phyloP scores from a whole-genome alignment of 768 basidiomycete species.

The Rhodotorula paludigena region DNA sequence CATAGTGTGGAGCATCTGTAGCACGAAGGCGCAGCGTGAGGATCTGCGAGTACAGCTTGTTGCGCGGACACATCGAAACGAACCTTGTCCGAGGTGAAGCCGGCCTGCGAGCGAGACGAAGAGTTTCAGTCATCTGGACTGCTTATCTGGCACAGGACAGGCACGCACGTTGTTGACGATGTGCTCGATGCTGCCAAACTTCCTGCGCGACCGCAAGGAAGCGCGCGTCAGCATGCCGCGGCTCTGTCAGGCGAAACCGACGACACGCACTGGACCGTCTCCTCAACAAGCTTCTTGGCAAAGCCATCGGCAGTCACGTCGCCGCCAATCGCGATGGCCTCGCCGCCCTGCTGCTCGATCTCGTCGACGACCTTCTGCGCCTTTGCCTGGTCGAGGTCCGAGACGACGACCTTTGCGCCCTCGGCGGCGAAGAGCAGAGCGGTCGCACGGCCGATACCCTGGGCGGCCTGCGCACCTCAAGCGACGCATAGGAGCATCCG shows the following conservation, averaged over 20 bases:
- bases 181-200: constrained; percentile 80
- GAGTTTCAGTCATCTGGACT: background rate
- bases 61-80: too few species aligned
- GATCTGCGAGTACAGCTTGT: too few species aligned
- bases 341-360: constrained; percentile 67
- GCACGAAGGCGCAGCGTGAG: background rate
- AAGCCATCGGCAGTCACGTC: constrained; percentile 83
- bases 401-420: constrained; percentile 81
- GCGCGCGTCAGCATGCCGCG: background rate
- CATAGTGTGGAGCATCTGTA: constrained; percentile 63
- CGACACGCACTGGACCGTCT: constrained; percentile 62
- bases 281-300: constrained; percentile 69
- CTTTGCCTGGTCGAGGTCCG: constrained; percentile 73
- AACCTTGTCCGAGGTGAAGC: constrained; percentile 33
- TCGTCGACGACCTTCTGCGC: constrained; percentile 64
- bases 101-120: constrained; percentile 46
- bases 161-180: constrained; percentile 63
- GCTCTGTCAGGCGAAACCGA: too few species aligned
- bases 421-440: constrained; percentile 76
- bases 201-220: constrained; percentile 49
- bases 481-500: background rate
- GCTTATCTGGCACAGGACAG: background rate
- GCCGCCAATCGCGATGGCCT: constrained; percentile 67
- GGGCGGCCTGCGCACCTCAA: constrained; percentile 21
- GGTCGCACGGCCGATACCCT: constrained; percentile 73